phyloP scores from a whole-genome alignment of 2,329 filamentous ascomycete genomes.

The Mycocentrospora acerina region DNA sequence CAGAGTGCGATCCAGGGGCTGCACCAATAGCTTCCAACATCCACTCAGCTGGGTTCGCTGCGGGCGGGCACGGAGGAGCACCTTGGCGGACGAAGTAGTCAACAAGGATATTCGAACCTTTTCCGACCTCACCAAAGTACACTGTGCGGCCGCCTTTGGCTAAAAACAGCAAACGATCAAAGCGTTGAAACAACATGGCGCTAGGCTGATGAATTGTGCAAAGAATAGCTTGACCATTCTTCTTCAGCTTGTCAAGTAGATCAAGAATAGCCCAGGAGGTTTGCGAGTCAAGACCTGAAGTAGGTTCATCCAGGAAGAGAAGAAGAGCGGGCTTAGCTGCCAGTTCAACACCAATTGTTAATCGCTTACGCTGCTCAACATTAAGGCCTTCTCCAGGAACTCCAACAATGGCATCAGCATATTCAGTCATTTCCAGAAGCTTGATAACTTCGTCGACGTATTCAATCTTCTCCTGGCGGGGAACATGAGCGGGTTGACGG shows the following conservation, averaged over 20 bases:
- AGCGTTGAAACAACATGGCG: slow-evolving; percentile 90
- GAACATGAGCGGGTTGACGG: slow-evolving; percentile 75
- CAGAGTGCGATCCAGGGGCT: slow-evolving; percentile 51
- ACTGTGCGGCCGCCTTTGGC: slow-evolving; percentile 75
- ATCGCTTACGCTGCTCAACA: slow-evolving; percentile 67
- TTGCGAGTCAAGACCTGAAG: slow-evolving; percentile 88
- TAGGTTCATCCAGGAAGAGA: slow-evolving; percentile 92
- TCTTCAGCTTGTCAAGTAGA: slow-evolving; percentile 84
- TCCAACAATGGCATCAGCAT: slow-evolving; percentile 87
- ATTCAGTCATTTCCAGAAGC: slow-evolving; percentile 85
- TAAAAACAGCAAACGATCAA: slow-evolving; percentile 78
- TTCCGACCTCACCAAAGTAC: slow-evolving; percentile 78
- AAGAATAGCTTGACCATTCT: slow-evolving; percentile 81
- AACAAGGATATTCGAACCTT: slow-evolving; percentile 67
- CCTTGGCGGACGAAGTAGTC: slow-evolving; percentile 77
- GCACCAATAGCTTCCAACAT: slow-evolving; percentile 64
- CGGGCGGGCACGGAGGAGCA: slow-evolving; percentile 62
- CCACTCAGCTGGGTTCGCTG: slow-evolving; percentile 81
- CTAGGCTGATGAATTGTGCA: slow-evolving; percentile 98
- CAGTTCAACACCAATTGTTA: slow-evolving; percentile 95
- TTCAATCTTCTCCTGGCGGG: slow-evolving; percentile 73
- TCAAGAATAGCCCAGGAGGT: slow-evolving; percentile 91
- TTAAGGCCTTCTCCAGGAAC: slow-evolving; percentile 79
- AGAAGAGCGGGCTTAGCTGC: slow-evolving; percentile 87
- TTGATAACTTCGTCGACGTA: slow-evolving; percentile 92